phyloP scores from a whole-genome alignment of 805 yeast genomes.

The Sugiyamaella marilandica region DNA sequence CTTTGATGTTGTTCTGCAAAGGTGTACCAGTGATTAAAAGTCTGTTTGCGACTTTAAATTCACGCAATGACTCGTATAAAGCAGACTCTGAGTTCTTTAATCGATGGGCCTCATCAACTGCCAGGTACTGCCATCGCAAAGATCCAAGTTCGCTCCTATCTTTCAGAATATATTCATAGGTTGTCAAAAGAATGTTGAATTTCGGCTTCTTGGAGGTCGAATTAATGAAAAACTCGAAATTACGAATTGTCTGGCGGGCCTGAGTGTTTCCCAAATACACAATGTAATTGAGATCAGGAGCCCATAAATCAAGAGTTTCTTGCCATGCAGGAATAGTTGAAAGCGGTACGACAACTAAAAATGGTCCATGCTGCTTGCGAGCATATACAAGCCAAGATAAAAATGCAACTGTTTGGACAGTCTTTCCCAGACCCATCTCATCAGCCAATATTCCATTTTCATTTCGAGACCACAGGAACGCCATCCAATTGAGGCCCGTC shows the following conservation, averaged over 20 bases:
- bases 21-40: slow-evolving; percentile 97
- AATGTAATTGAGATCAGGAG: slow-evolving; percentile 91
- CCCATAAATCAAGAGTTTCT: slow-evolving; percentile 96
- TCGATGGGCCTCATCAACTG: slow-evolving; percentile 98
- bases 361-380: slow-evolving; percentile 96
- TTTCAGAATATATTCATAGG: slow-evolving; percentile 92
- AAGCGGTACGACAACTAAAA: slow-evolving; percentile 90
- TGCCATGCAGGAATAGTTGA: slow-evolving; percentile 99
- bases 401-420: slow-evolving; percentile 94
- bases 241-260: slow-evolving; percentile 76
- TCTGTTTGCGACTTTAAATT: slow-evolving; percentile 78
- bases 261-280: slow-evolving; percentile 89
- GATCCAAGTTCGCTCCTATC: slow-evolving; percentile 77
- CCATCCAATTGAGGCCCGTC: slow-evolving; percentile 99
- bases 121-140: slow-evolving; percentile 91
- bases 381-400: slow-evolving; percentile 93
- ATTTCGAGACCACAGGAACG: slow-evolving; percentile 94
- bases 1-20: slow-evolving; percentile 90
- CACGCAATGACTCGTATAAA: slow-evolving; percentile 77
- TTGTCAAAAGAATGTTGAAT: slow-evolving; percentile 87
- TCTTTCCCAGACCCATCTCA: slow-evolving; percentile 98
- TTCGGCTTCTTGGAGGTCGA: slow-evolving; percentile 62
- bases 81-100: slow-evolving; percentile 92
- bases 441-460: slow-evolving; percentile 97
- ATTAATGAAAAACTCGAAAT: slow-evolving; percentile 69